Base-by-base conservation (phyloP, 306 rosid genomes). In the Quercus mongolica region DNA sequence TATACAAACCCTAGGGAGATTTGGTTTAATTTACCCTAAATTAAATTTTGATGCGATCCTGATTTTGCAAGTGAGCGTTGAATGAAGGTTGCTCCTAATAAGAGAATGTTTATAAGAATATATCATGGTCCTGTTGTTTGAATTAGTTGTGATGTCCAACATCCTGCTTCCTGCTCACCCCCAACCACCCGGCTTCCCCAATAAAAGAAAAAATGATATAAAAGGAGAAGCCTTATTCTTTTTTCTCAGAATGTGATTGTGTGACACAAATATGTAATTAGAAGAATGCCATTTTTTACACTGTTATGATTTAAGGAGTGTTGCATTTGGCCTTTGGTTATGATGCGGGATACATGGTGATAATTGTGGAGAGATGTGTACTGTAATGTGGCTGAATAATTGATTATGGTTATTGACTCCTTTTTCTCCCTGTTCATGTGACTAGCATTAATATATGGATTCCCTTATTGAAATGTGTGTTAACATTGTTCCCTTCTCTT, bases 401-500 rank as follows among this genome's bases (percentile, higher is more conserved):
- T 18, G 11, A 19, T 33, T 2, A 49, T 14, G 5, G 54, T 19
- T 33, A 8, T 67, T 15, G 41, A 28, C 20, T 28, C 41, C 11
- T 28, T 63, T 31, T 19, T 67, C 23, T 18, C n/a, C 51, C 9
- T 18, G 38, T 6, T 67, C 51, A 6, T 31, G 25, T 31, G 51
- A 67, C 41, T 64, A 35, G 44, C 23, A 30, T 67, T 67, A 18
- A 31, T 67, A 19, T 17, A 23, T 67, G 71, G 52, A 67, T 67
- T 67, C 13, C 4, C 35, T 33, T 67, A 3, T 19, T 86, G 82
- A 80, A 75, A 69, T 64, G 58, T 76, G 61, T 76, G 57, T 82
- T 89, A 79, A 79, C 71, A 28, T 9, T 49, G 35, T 80, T 69
- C 12, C 78, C 56, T 78, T 74, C 57, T 75, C 58, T 74, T 78